Base-by-base conservation (phyloP, 2,329 filamentous ascomycete species). In the Cryphonectria japonica region DNA sequence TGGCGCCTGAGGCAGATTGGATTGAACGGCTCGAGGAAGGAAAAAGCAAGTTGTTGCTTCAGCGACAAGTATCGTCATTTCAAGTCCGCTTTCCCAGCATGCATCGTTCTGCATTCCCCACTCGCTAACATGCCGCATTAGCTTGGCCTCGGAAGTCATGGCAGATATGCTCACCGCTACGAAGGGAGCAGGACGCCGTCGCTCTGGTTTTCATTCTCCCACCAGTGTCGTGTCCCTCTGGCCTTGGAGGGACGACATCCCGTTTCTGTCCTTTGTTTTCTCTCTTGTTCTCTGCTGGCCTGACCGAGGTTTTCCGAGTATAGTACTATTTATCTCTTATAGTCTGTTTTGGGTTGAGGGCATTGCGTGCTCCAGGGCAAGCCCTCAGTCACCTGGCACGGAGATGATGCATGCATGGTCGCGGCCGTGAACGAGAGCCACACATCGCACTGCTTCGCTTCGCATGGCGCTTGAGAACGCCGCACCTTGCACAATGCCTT, bases 401-500 rank as follows among this genome's bases (percentile, higher is more conserved):
- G 26, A 67, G 57, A 69, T 46, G 61, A 65, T 60, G 57, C 9
- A 50, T n/a, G 22, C 67, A 60, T 46, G 63, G 69, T 54, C 29
- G 67, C 62, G 67, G 70, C 62, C 69, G 62, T 70, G 46, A 57
- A 57, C 59, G 26, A 8, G 57, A 69, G 59, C 52, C 61, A 66
- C 67, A 60, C 67, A 64, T 63, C 57, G 54, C 34, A 54, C 26
- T 39, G 54, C 60, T 41, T 69, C 66, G 69, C 67, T 54, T 64
- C 52, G 62, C 69, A 64, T 29, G 29, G 32, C 54, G 63, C 68
- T 59, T 41, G 61, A 43, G 37, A 13, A 43, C 61, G 61, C 61
- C 61, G 61, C 39, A 64, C 57, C 66, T 57, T 59, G 65, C 50
- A 67, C 65, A 67, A 57, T 67, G 46, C 65, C 22, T 22, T 62